These are phyloP conservation scores for Phytophthora hibernalis DNA, from an alignment of 352 stramenopile species.

Conservation along the genomic window DNA sequence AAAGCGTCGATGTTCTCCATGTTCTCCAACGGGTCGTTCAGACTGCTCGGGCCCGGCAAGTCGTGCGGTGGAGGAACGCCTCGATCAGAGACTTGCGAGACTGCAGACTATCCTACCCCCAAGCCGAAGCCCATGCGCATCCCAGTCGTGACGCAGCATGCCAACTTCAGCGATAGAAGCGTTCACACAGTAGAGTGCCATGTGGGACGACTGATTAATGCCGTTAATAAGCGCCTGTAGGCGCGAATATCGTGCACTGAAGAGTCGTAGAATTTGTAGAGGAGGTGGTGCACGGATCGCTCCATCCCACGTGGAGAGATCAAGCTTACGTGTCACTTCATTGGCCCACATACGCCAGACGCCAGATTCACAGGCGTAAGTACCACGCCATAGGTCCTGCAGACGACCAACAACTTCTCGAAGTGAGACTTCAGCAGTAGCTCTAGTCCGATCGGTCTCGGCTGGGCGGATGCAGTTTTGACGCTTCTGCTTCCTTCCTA, in stretches of 20 bases:
- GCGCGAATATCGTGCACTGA: slow-evolving; percentile 13
- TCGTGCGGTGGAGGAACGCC: slow-evolving; percentile 1
- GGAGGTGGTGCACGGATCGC: slow-evolving; percentile 8
- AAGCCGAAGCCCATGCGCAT: slow-evolving; percentile 6
- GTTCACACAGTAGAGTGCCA: slow-evolving; percentile 13
- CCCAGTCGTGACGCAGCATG: neutral
- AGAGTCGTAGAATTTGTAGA: neutral
- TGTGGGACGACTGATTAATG: slow-evolving; percentile 2
- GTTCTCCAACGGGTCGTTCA: slow-evolving; percentile 6
- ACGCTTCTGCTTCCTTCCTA: neutral
- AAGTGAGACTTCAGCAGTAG: slow-evolving; percentile 12
- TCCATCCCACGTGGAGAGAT: slow-evolving; percentile 18
- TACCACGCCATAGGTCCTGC: neutral
- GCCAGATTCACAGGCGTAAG: slow-evolving; percentile 2
- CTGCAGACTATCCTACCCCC: slow-evolving; percentile 1
- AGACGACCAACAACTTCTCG: slow-evolving; percentile 6
- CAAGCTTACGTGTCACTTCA: slow-evolving; percentile 11
- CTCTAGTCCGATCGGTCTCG: slow-evolving; percentile 11
- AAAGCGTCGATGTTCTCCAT: slow-evolving; percentile 28
- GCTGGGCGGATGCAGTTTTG: neutral
- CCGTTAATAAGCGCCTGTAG: neutral
- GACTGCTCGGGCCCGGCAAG: slow-evolving; percentile 1
- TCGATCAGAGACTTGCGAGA: slow-evolving; percentile 8
- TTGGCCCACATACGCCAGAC: slow-evolving; percentile 34
- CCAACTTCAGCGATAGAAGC: slow-evolving; percentile 10